These are phyloP conservation scores for Gnomoniopsis smithogilvyi DNA, from an alignment of 2,329 filamentous ascomycete genomes.

Conservation along the genomic window DNA sequence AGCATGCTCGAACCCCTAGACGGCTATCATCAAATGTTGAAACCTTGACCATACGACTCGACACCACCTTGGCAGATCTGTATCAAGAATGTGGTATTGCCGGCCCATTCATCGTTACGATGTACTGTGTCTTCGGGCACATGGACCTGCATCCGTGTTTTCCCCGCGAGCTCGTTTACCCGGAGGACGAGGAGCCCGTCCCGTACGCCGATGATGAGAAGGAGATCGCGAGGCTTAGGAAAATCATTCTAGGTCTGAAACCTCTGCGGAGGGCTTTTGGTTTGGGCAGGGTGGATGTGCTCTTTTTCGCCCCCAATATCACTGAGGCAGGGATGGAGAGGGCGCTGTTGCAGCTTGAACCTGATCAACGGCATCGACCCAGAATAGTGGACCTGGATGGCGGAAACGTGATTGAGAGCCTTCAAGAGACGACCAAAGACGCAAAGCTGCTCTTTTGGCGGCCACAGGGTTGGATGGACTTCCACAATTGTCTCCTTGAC, in stretches of 20 bases:
- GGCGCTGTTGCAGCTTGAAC: slow-evolving; percentile 21
- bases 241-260: slow-evolving; percentile 22
- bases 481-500: slow-evolving; percentile 21
- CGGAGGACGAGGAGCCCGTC: slow-evolving; percentile 24
- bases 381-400: slow-evolving; percentile 18
- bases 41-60: slow-evolving; percentile 9
- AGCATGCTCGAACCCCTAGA: neutral
- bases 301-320: slow-evolving; percentile 22
- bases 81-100: slow-evolving; percentile 21
- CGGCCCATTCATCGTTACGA: slow-evolving; percentile 22
- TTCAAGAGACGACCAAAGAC: slow-evolving; percentile 9
- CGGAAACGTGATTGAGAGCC: slow-evolving; percentile 3
- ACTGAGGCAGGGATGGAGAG: slow-evolving; percentile 16
- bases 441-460: slow-evolving; percentile 23
- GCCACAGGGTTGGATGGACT: slow-evolving; percentile 23
- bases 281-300: slow-evolving; percentile 22
- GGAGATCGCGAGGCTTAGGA: slow-evolving; percentile 20
- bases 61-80: slow-evolving; percentile 23
- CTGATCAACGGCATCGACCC: slow-evolving; percentile 20
- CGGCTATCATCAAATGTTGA: neutral
- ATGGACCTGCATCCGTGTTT: slow-evolving; percentile 23
- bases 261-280: slow-evolving; percentile 23
- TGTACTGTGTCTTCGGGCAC: slow-evolving; percentile 24
- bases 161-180: slow-evolving; percentile 21
- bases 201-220: slow-evolving; percentile 18